phyloP scores from a whole-genome alignment of 768 basidiomycete species.

The Suillus subalutaceus region DNA sequence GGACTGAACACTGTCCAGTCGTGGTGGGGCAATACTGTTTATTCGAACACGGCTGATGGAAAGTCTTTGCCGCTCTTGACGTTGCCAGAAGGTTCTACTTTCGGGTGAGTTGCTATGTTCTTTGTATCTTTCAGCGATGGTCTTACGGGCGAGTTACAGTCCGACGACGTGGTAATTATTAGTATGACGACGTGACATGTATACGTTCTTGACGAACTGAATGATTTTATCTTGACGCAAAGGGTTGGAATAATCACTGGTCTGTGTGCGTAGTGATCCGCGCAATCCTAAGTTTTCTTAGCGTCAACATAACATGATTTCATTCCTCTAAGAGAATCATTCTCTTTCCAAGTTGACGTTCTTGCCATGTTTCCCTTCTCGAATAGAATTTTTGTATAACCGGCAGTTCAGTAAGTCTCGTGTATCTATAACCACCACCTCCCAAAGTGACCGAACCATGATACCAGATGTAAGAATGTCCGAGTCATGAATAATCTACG shows the following conservation, averaged over 20 bases:
- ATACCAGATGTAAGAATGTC: too few species aligned
- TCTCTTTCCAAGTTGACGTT: neutral
- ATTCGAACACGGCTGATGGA: slow-evolving; percentile 33
- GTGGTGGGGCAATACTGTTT: slow-evolving; percentile 75
- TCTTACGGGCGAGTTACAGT: neutral
- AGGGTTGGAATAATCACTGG: too few species aligned
- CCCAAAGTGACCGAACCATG: too few species aligned
- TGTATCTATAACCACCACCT: too few species aligned
- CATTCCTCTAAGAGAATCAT: neutral
- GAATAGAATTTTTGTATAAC: neutral
- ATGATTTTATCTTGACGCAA: too few species aligned
- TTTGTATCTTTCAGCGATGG: neutral
- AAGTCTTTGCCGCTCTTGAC: slow-evolving; percentile 13
- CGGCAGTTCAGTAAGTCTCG: neutral
- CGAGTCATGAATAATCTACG: too few species aligned
- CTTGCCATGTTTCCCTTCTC: neutral
- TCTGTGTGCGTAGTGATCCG: too few species aligned
- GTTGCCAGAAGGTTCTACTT: slow-evolving; percentile 21
- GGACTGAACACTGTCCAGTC: slow-evolving; percentile 51
- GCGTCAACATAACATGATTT: neutral
- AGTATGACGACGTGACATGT: neutral
- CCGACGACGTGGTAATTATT: slow-evolving; percentile 3
- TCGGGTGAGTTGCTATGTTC: slow-evolving; percentile 27
- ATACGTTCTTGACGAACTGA: too few species aligned
- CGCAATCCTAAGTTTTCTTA: neutral